A percentile compares a stretch with the other conserved stretches of the same genome.
These are phyloP conservation scores for Aaosphaeria pasadenensis DNA, from an alignment of 2,329 filamentous ascomycete species.

Conservation along the genomic window DNA sequence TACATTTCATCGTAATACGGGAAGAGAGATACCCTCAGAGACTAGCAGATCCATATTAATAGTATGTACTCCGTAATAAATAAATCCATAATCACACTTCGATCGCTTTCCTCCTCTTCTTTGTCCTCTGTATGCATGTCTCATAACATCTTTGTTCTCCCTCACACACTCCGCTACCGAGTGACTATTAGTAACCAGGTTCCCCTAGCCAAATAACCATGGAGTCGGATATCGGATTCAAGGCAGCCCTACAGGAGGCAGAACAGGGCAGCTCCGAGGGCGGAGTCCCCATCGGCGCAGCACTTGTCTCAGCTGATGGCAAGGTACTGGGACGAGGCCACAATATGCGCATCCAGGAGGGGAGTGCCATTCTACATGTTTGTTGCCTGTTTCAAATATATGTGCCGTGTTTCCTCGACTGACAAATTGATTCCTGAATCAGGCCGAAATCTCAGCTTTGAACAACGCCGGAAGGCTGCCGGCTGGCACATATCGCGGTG, in stretches of 20 bases:
- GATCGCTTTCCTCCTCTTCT: no score
- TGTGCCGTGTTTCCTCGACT: conserved; percentile 4
- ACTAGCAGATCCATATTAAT: no score
- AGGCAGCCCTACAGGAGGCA: conserved; percentile 57
- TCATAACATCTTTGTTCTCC: no score
- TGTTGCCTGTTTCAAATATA: conserved; percentile 17
- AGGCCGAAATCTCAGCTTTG: conserved; percentile 76
- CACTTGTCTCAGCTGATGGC: conserved; percentile 66
- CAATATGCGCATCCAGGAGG: conserved; percentile 73
- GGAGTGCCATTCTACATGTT: conserved; percentile 70
- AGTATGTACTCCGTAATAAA: no score
- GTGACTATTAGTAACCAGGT: no score
- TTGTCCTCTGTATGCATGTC: no score
- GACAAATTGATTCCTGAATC: background rate
- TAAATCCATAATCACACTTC: no score
- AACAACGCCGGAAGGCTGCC: conserved; percentile 71
- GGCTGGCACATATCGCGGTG: conserved; percentile 64
- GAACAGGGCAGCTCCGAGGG: conserved; percentile 55
- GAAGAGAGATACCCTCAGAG: no score
- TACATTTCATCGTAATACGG: no score
- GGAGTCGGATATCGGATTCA: conserved; percentile 47
- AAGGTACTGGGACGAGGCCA: conserved; percentile 69
- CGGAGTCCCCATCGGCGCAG: conserved; percentile 58
- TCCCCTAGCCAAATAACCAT: conserved; percentile 6
- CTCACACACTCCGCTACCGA: no score